phyloP scores from a whole-genome alignment of 1,284 basidiomycete species.

The Bondarzewia mesenterica region DNA sequence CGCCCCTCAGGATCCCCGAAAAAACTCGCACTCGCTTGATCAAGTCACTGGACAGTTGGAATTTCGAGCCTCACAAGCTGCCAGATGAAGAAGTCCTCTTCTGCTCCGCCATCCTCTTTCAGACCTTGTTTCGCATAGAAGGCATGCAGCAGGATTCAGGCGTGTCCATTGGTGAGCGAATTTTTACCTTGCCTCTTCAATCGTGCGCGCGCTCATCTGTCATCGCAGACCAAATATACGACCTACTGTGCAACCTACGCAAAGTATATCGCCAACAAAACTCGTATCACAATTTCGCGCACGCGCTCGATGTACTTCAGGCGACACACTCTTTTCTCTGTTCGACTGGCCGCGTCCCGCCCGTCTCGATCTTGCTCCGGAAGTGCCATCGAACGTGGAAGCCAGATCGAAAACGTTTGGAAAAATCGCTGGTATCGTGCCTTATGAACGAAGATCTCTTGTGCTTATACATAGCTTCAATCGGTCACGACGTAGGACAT shows the following conservation, averaged over 20 bases:
- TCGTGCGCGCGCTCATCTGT: constrained; percentile 8
- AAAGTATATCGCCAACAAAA: constrained; percentile 84
- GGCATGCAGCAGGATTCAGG: constrained; percentile 63
- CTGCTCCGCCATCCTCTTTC: constrained; percentile 76
- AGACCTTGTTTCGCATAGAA: constrained; percentile 63
- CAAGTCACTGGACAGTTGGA: constrained; percentile 65
- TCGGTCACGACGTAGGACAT: constrained; percentile 94
- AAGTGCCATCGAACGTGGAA: constrained; percentile 38
- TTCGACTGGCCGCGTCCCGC: constrained; percentile 72
- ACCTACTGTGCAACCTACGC: constrained; percentile 75
- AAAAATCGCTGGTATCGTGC: constrained; percentile 38
- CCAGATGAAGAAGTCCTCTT: constrained; percentile 74
- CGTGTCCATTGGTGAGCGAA: constrained; percentile 55
- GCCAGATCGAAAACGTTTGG: constrained; percentile 32
- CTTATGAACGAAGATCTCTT: constrained; percentile 68
- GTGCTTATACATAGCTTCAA: constrained; percentile 79
- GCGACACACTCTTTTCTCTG: constrained; percentile 82
- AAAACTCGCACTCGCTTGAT: constrained; percentile 49
- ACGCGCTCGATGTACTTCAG: constrained; percentile 91
- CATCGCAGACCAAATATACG: constrained; percentile 55
- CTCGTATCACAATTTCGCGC: constrained; percentile 93
- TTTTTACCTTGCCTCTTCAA: constrained; percentile 3
- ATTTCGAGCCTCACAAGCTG: constrained; percentile 81
- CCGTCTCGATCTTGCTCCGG: constrained; percentile 48
- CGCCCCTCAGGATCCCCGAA: constrained; percentile 23